These are phyloP conservation scores for Sporisorium sorghi DNA, from an alignment of 1,284 basidiomycete species.

Conservation along the genomic window DNA sequence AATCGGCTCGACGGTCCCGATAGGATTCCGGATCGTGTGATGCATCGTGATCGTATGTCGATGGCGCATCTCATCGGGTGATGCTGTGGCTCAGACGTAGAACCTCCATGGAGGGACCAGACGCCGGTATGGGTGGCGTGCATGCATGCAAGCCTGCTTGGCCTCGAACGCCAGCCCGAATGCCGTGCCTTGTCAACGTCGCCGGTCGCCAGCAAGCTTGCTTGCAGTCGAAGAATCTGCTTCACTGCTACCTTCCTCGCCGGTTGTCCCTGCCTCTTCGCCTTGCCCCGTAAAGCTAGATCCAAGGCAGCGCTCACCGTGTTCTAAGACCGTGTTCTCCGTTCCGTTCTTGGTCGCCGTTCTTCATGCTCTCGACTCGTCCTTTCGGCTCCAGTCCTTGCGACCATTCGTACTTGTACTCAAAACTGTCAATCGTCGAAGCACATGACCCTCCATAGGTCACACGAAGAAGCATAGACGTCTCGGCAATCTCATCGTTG, in stretches of 20 bases:
- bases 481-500: background rate
- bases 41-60: background rate
- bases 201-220: background rate
- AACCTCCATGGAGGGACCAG: background rate
- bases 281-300: background rate
- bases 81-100: background rate
- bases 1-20: no score
- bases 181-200: background rate
- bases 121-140: background rate
- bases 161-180: background rate
- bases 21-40: no score
- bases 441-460: background rate
- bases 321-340: background rate
- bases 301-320: background rate
- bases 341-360: no score
- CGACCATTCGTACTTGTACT: no score
- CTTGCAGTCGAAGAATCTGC: background rate
- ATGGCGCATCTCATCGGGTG: background rate
- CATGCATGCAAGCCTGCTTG: background rate
- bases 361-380: background rate
- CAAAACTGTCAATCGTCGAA: no score
- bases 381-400: no score
- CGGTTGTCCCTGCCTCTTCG: background rate
- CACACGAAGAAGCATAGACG: background rate
- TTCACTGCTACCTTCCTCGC: background rate